Evolutionary conservation across 2,329 filamentous ascomycete genomes (phyloP), one percentile per base, ranked within the genome.

Genomic region (Fusarium marasasianum): DNA sequence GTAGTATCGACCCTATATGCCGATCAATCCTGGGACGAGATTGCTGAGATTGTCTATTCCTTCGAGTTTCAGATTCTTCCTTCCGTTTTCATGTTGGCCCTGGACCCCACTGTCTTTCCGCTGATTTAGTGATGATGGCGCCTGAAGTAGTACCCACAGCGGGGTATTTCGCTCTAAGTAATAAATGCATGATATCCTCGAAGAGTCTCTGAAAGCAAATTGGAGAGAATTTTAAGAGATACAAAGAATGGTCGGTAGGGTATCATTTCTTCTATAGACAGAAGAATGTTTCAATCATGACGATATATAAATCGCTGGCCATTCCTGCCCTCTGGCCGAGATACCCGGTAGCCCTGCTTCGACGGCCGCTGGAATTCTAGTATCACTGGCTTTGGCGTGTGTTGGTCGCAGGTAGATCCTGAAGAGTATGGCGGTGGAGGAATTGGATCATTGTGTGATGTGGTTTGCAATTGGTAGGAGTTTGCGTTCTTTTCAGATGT

Each of bases 331-430:
- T 33, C 43, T 37, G 65, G 67, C 14, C n/a, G 41, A 24, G 58
- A 33, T 14, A 70, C 14, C 14, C 59, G 40, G 37, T 43, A 40
- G 20, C 58, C 58, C 38, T 65, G n/a, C 20, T 58, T 66, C 22
- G 66, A 44, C 22, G 67, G 67, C 5, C 58, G 67, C 33, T 70
- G 66, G 31, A 70, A 70, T 41, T 70, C 66, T 24, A 70, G 26
- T n/a, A 65, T 43, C 4, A 65, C 51, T 38, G 67, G 45, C 9
- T 38, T 65, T 22, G 66, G 51, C 6, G 61, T 17, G 33, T 63
- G 26, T 17, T 54, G 65, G n/a, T 31, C 66, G 17, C 48, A 40
- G 17, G 35, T 22, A 31, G 37, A n/a, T 14, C 10, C 38, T 40
- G 58, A 43, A 29, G 67, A 47, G 22, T 70, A 70, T 48, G 45